These are phyloP conservation scores for Xylaria scruposa DNA, from an alignment of 495 filamentous ascomycete species.

Conservation along the genomic window DNA sequence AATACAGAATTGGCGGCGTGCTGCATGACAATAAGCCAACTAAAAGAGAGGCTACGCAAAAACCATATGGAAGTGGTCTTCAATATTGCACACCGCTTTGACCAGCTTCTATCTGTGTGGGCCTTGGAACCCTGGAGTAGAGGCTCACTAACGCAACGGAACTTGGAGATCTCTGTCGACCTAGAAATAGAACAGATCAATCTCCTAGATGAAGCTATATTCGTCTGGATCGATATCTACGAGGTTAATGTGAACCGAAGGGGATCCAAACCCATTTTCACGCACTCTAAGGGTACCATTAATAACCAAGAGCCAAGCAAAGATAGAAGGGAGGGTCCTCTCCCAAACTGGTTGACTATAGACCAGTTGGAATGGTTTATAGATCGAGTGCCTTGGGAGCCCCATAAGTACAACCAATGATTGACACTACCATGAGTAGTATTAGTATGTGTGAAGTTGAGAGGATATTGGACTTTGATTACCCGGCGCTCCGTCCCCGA, in stretches of 20 bases:
- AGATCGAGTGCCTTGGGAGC: background rate
- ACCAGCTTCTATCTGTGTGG: conserved; percentile 16
- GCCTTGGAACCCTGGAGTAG: background rate
- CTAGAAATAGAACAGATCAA: conserved; percentile 9
- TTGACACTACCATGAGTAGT: background rate
- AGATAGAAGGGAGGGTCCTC: background rate
- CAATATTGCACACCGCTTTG: background rate
- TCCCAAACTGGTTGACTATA: conserved; percentile 2
- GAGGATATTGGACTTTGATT: background rate
- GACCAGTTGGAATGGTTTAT: conserved; percentile 24
- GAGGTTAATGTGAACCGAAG: background rate
- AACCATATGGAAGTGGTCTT: background rate
- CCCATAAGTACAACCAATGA: background rate
- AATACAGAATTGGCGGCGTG: background rate
- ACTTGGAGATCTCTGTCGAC: conserved; percentile 14
- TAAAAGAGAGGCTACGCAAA: conserved; percentile 7
- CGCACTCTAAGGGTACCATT: background rate
- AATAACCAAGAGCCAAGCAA: background rate
- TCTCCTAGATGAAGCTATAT: conserved; percentile 17
- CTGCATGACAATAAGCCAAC: conserved; percentile 21
- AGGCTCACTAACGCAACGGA: background rate
- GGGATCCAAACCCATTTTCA: background rate
- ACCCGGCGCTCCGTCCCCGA: background rate
- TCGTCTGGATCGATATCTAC: conserved; percentile 23
- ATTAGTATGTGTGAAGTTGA: background rate